These are phyloP conservation scores for Candida coleopterorum DNA, from an alignment of 805 yeast species.

Conservation along the genomic window DNA sequence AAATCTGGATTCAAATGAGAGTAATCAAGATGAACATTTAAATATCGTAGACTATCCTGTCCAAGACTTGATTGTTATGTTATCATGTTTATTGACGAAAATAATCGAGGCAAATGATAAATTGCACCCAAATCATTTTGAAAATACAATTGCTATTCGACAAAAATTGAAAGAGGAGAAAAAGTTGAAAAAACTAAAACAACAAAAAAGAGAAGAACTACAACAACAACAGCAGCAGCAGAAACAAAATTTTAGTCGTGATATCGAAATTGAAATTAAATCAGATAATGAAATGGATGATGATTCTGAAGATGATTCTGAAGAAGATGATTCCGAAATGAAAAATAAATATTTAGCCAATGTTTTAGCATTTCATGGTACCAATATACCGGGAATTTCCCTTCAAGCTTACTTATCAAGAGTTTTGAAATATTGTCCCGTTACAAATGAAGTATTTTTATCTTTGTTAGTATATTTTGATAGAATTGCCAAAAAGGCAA, in stretches of 20 bases:
- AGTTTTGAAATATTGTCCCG: conserved; percentile 94
- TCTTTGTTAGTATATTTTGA: conserved; percentile 91
- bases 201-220: conserved; percentile 7
- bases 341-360: conserved; percentile 55
- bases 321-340: conserved; percentile 35
- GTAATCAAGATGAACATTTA: conserved; percentile 46
- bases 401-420: conserved; percentile 85
- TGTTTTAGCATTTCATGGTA: conserved; percentile 89
- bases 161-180: conserved; percentile 33
- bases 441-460: conserved; percentile 94
- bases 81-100: conserved; percentile 77
- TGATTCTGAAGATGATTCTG: conserved; percentile 15
- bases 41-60: conserved; percentile 83
- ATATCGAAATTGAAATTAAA: conserved; percentile 8
- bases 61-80: conserved; percentile 75
- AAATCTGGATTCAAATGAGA: conserved; percentile 2
- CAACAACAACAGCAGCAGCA: conserved; percentile 1
- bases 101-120: conserved; percentile 88
- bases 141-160: conserved; percentile 39
- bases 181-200: conserved; percentile 22
- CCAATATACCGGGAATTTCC: conserved; percentile 93
- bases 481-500: conserved; percentile 82
- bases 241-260: conserved; percentile 1
- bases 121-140: conserved; percentile 64
- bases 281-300: conserved; percentile 6